Percentiles rank a stretch among this genome's conserved stretches.
Evolutionary conservation across 805 yeast genomes (phyloP).

Genomic region (Saturnispora sanitii): DNA sequence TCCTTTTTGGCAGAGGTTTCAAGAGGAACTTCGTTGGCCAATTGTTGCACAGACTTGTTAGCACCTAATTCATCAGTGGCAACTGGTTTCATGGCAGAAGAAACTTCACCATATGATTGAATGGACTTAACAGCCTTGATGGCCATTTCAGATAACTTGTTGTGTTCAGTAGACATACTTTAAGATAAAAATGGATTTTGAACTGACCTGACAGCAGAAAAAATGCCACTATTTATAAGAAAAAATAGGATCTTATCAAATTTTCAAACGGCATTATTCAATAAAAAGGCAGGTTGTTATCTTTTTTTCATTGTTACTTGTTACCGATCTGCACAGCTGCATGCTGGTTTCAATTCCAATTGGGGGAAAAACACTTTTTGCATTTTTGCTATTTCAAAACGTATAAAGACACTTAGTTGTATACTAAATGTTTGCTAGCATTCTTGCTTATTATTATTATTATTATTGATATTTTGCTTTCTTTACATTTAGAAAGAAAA

Average conservation of each 20-base stretch:
- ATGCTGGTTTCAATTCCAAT: too few species aligned
- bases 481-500: too few species aligned
- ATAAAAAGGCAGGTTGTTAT: not conserved
- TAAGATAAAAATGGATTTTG: not conserved
- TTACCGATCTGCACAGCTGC: not conserved
- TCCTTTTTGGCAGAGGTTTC: conserved; percentile 2
- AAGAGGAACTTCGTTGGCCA: conserved; percentile 5
- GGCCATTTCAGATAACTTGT: conserved; percentile 1
- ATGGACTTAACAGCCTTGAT: conserved; percentile 7
- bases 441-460: too few species aligned
- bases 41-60: conserved; percentile 7
- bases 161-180: not conserved
- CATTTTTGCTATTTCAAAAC: too few species aligned
- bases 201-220: not conserved
- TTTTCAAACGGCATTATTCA: conserved; percentile 3
- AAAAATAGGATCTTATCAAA: not conserved
- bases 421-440: too few species aligned
- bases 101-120: conserved; percentile 8
- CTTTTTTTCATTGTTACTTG: not conserved
- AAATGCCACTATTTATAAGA: not conserved
- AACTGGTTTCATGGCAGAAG: conserved; percentile 5
- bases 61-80: conserved; percentile 8
- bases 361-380: too few species aligned
- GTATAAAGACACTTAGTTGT: too few species aligned
- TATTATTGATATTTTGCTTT: too few species aligned